Base-by-base conservation (phyloP, 208 protist species). In the Trypanosoma platydactyli region DNA sequence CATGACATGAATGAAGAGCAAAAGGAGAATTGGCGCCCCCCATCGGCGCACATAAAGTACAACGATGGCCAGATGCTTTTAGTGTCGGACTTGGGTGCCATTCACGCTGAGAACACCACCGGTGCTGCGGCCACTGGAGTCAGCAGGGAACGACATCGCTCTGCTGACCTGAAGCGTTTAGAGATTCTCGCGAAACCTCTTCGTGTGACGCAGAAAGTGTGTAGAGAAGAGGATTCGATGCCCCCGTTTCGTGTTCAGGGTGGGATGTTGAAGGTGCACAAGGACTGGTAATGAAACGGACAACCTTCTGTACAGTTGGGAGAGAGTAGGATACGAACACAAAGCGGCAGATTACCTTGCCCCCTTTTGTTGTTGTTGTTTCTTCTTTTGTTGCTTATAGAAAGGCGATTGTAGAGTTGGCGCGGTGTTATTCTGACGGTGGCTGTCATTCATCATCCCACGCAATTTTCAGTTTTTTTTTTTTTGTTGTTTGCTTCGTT, bases 231-330 rank as follows among this genome's bases (percentile, higher is more conserved):
- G 55, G 66, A 76, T 27, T 48, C 65, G 29, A 67, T 64, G 12
- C 86, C 86, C 18, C 74, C 73, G 9, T 92, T 92, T 72, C 82
- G 76, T 44, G 80, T 92, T 3, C 59, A 67, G 38, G 80, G 79
- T 18, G 82, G 85, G 49, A 48, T 59, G 1, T 5, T 18, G 5
- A 44, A 42, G 24, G 25, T 12, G 38, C 18, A 16, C 52, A 41
- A 7, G 1, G 44, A 44, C 22, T 29, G 38, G 49, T 22, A 51
- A n/a, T 76, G 42, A 72, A 42, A 2, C 2, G 40, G 76, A 4
- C n/a, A n/a, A 77, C 48, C 56, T 58, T 52, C 49, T 25, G 3
- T n/a, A n/a, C n/a, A n/a, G n/a, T n/a, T n/a, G n/a, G n/a, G n/a
- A n/a, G n/a, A n/a, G n/a, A n/a, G n/a, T n/a, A n/a, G n/a, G n/a